Evolutionary conservation across 2,329 filamentous ascomycete genomes (phyloP), one percentile per base, ranked within the genome.

Genomic region (Tolypocladium sp.): DNA sequence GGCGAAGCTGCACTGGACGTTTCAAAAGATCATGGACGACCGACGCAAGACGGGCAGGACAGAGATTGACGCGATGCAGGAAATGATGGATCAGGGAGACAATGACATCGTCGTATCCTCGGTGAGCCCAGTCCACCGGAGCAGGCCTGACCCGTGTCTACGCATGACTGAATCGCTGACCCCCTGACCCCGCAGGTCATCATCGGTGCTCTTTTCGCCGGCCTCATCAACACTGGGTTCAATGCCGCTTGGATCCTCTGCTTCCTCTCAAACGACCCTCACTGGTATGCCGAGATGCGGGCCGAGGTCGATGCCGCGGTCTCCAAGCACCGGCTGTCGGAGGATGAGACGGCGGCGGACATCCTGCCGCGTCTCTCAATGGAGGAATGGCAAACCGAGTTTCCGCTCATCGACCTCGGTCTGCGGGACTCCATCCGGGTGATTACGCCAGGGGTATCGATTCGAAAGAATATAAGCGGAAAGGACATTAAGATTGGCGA

Each of bases 161-260:
- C 8, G 27, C 6, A 3, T 27, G 17, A 4, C 27, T 22, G 27
- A 53, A 20, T 62, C 25, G 33, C 46, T 22, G 35, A 58, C 30
- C 2, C 46, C 17, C 42, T 25, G 10, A 30, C 8, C 13, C 40
- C 7, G 20, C 55, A 79, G 71, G 82, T 84, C 67, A 73, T 82
- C 40, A 70, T 84, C n/a, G 76, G 77, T 15, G 71, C 79, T 0
- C 69, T 86, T 3, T 83, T 82, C 65, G 82, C 82, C 1, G 82
- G 82, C n/a, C 71, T 81, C 40, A 63, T 84, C n/a, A 85, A 85
- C 68, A 80, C 72, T 30, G 81, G 81, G 44, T 77, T 82, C 66
- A 84, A 82, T 62, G 77, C 79, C 1, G 77, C 77, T 2, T 84
- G 78, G 75, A 70, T 84, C 61, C 67, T 85, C 61, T 61, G 77